Evolutionary conservation across 306 rosid genomes (phyloP).

Genomic region (Fragaria iinumae): DNA sequence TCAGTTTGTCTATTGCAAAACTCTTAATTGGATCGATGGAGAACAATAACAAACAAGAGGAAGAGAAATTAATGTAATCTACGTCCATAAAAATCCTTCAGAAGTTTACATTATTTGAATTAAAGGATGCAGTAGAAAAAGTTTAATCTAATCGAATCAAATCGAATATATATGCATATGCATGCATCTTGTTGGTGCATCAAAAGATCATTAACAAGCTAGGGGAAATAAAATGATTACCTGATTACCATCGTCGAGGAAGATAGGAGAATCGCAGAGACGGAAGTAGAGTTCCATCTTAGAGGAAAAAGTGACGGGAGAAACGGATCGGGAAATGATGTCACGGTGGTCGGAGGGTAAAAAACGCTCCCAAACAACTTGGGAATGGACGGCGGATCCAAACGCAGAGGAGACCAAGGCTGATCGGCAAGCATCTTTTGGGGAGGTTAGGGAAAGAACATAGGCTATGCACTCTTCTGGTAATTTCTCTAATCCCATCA

Average conservation of each 20-base stretch:
- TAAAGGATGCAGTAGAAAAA: too few species aligned
- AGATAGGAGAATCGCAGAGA: not conserved
- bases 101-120: not conserved
- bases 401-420: not conserved
- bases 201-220: not conserved
- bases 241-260: conserved; percentile 7
- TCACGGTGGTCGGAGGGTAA: not conserved
- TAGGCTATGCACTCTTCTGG: not conserved
- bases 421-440: not conserved
- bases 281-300: not conserved
- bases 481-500: not conserved
- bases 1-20: conserved; percentile 3
- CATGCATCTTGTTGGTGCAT: too few species aligned
- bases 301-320: not conserved
- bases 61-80: not conserved
- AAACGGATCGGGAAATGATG: not conserved
- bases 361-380: conserved; percentile 1
- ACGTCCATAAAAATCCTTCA: not conserved
- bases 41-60: not conserved
- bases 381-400: not conserved
- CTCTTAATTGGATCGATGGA: not conserved
- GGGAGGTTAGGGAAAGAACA: not conserved
- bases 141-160: not conserved
- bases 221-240: not conserved
- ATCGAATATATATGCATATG: too few species aligned